phyloP scores from a whole-genome alignment of 176 grass and related monocot genomes.

The Microstegium vimineum region DNA sequence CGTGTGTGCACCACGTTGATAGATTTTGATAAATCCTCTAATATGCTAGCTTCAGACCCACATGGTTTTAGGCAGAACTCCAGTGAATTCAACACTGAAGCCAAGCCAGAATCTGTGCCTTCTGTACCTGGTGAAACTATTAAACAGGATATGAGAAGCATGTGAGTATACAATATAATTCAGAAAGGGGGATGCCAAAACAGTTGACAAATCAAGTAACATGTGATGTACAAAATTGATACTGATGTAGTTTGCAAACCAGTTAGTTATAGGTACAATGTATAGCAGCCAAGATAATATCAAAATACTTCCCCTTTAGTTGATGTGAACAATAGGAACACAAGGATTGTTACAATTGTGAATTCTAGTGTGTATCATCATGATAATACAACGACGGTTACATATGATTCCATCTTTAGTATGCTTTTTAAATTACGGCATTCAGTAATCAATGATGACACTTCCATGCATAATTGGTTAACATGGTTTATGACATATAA shows the following conservation, averaged over 20 bases:
- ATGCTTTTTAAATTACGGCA: neutral
- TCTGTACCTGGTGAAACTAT: conserved; percentile 66
- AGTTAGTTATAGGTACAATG: neutral
- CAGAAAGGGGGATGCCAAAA: neutral
- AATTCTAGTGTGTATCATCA: neutral
- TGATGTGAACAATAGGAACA: neutral
- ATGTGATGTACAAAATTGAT: neutral
- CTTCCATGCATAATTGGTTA: neutral
- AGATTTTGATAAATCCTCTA: conserved; percentile 92
- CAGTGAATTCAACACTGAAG: conserved; percentile 78
- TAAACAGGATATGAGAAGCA: conserved; percentile 15
- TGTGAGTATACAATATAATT: neutral
- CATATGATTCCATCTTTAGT: neutral
- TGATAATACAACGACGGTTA: neutral
- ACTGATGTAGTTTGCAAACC: neutral
- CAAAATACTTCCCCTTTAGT: neutral
- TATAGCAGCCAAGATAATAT: neutral
- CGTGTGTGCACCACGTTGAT: conserved; percentile 76
- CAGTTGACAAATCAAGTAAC: neutral
- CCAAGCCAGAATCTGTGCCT: conserved; percentile 74
- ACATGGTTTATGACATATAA: conserved; percentile 7
- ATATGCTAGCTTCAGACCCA: conserved; percentile 90
- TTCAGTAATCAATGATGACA: neutral
- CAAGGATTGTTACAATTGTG: neutral
- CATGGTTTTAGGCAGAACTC: conserved; percentile 88